A percentile compares a stretch with the other conserved stretches of the same genome.
phyloP scores from a whole-genome alignment of 2,329 filamentous ascomycete genomes.

The Clonostachys sp. region DNA sequence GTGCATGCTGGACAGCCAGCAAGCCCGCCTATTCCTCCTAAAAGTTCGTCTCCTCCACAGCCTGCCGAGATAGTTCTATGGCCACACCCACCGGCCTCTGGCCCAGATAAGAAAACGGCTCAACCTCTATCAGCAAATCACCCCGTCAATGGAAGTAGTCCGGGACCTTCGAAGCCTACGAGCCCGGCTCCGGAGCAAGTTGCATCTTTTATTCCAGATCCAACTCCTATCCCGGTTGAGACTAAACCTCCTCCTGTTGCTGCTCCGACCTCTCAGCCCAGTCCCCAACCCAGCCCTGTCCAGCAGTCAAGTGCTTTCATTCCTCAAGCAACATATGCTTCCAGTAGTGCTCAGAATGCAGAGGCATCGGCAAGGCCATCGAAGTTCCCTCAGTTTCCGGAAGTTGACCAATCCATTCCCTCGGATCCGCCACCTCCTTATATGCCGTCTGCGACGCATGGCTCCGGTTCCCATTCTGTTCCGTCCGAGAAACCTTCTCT shows the following conservation, averaged over 20 bases:
- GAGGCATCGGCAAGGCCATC: not conserved
- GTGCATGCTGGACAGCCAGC: no score
- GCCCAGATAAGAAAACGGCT: not conserved
- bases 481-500: slow-evolving; percentile 2
- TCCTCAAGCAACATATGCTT: not conserved
- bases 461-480: not conserved
- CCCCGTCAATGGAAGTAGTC: no score
- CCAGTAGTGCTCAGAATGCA: not conserved
- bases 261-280: not conserved
- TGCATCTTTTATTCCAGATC: no score
- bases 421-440: slow-evolving; percentile 2
- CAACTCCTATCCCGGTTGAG: no score
- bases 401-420: not conserved
- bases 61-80: no score
- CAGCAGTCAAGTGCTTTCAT: not conserved
- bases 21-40: not conserved
- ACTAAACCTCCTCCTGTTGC: no score
- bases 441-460: not conserved
- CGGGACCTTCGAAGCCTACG: no score
- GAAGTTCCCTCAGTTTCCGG: not conserved
- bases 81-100: not conserved
- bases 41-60: no score
- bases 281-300: not conserved
- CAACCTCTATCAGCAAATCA: no score
- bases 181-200: no score